phyloP scores from a whole-genome alignment of 2,329 filamentous ascomycete species.

The Ophidiomyces ophidiicola region DNA sequence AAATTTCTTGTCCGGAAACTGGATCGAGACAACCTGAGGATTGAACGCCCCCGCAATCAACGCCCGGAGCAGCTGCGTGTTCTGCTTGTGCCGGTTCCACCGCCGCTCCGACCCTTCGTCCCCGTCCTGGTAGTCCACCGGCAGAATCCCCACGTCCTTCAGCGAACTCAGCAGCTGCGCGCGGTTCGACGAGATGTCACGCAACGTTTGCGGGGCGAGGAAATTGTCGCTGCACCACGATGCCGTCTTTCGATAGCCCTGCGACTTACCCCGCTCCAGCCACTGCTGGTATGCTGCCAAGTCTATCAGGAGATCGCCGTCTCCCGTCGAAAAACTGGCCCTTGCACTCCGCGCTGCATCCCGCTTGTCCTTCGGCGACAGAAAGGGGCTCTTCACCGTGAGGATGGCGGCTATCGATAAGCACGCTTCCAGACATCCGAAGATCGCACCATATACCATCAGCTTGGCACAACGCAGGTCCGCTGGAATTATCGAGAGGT shows the following conservation, averaged over 20 bases:
- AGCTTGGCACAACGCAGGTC: conserved; percentile 88
- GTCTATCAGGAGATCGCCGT: conserved; percentile 83
- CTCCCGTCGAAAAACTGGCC: conserved; percentile 57
- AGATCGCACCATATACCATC: conserved; percentile 88
- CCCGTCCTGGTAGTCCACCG: conserved; percentile 35
- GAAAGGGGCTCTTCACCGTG: conserved; percentile 77
- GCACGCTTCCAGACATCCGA: conserved; percentile 79
- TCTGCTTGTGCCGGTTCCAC: conserved; percentile 27
- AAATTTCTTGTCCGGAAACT: conserved; percentile 93
- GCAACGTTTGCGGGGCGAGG: conserved; percentile 68
- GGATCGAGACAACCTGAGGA: conserved; percentile 82
- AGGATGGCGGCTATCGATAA: conserved; percentile 83
- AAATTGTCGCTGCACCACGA: conserved; percentile 77
- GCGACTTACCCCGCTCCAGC: conserved; percentile 50
- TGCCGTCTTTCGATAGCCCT: conserved; percentile 38
- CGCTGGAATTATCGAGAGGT: conserved; percentile 88
- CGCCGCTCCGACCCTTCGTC: conserved; percentile 33
- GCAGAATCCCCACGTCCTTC: conserved; percentile 71
- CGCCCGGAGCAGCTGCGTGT: conserved; percentile 49
- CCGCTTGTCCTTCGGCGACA: conserved; percentile 69
- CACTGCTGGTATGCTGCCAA: conserved; percentile 73
- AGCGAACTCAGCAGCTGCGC: conserved; percentile 77
- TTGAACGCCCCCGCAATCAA: conserved; percentile 62
- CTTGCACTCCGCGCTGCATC: conserved; percentile 70
- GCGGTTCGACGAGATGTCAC: conserved; percentile 77